A percentile compares a stretch with the other conserved stretches of the same genome.
Conservation (phyloP, 169 alveolate genomes). For the Cryptosporidium muris region DNA sequence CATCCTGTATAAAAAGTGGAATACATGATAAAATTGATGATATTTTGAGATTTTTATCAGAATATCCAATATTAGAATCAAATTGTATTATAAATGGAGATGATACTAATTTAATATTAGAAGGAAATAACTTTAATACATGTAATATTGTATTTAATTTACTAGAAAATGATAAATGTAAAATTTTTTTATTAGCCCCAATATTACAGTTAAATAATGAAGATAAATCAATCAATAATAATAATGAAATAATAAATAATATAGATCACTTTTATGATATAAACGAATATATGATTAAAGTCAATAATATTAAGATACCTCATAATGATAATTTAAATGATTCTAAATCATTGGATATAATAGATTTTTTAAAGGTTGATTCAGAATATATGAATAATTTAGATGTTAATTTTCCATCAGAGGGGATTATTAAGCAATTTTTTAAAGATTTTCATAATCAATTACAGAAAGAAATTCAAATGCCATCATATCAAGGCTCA, state of each 20-base stretch:
- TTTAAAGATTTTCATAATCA: neutral
- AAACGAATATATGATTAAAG: neutral
- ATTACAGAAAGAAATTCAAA: constrained; percentile 1
- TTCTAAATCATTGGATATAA: too few relatives aligned
- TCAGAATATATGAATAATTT: too few relatives aligned
- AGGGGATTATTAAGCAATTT: too few relatives aligned
- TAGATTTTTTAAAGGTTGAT: too few relatives aligned
- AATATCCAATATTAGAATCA: too few relatives aligned
- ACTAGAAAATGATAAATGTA: neutral
- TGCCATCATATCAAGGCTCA: neutral
- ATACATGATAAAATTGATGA: neutral
- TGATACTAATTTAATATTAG: neutral
- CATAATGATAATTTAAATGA: too few relatives aligned
- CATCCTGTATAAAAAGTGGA: neutral
- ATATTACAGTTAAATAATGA: too few relatives aligned
- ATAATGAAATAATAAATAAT: neutral
- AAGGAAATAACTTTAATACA: too few relatives aligned
- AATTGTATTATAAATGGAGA: neutral
- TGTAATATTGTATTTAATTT: too few relatives aligned
- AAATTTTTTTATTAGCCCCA: neutral
- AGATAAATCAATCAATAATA: neutral
- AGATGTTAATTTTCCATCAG: too few relatives aligned
- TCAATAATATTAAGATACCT: neutral
- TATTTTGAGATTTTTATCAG: neutral
- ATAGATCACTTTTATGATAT: constrained; percentile 7